These are phyloP conservation scores for Gracilaria vermiculophylla DNA, from an alignment of 23 red algal genomes.

Conservation along the genomic window DNA sequence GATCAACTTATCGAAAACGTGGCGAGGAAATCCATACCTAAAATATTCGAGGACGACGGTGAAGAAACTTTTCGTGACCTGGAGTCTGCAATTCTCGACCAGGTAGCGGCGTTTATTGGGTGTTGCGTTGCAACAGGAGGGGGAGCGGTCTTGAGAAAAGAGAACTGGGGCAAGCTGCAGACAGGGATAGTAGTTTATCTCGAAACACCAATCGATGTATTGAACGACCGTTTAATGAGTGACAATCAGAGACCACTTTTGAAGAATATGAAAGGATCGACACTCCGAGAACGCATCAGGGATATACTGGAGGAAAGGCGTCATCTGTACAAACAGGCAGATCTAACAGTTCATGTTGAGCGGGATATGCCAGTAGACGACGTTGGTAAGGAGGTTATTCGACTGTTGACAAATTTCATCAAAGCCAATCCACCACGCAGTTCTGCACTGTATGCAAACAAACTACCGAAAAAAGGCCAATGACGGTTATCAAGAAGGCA, in stretches of 20 bases:
- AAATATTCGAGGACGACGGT: constrained; percentile 80
- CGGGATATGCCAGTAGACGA: constrained; percentile 27
- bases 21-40: constrained; percentile 47
- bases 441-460: constrained; percentile 6
- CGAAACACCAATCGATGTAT: constrained; percentile 44
- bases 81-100: constrained; percentile 62
- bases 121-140: constrained; percentile 83
- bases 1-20: constrained; percentile 70
- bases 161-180: constrained; percentile 84
- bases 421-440: constrained; percentile 65
- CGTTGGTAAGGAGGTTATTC: constrained; percentile 19
- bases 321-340: constrained; percentile 78
- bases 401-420: constrained; percentile 59
- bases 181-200: constrained; percentile 85
- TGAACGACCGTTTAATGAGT: constrained; percentile 55
- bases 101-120: constrained; percentile 51
- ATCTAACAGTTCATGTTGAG: constrained; percentile 62
- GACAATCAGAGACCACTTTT: constrained; percentile 78
- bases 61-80: constrained; percentile 85
- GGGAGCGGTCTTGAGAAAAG: constrained; percentile 66
- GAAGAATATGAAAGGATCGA: constrained; percentile 1
- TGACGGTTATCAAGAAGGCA: background rate
- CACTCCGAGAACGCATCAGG: constrained; percentile 9
- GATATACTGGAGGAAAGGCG: constrained; percentile 62
- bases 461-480: constrained; percentile 15